Conservation (phyloP, 163 green algal genomes). For the Picocystis sp. region DNA sequence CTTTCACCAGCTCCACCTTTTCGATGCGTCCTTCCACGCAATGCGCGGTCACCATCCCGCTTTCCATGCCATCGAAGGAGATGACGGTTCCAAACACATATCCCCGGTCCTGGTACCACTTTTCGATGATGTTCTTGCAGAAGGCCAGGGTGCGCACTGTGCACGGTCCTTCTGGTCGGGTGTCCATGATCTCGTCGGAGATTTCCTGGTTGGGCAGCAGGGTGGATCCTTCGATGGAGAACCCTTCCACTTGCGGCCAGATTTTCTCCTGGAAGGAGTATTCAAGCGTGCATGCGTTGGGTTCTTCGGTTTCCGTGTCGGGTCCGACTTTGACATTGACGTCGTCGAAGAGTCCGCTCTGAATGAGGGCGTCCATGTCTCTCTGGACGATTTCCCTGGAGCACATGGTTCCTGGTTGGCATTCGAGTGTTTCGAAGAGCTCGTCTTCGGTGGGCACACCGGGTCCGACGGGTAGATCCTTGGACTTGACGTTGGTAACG, state of each 20-base stretch:
- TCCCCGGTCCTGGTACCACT: slow-evolving; percentile 69
- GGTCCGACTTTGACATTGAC: slow-evolving; percentile 20
- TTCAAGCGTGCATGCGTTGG: slow-evolving; percentile 24
- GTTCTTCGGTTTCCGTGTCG: slow-evolving; percentile 20
- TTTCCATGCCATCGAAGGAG: slow-evolving; percentile 77
- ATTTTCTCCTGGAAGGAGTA: slow-evolving; percentile 40
- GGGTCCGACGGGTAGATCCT: slow-evolving; percentile 28
- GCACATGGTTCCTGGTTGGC: slow-evolving; percentile 36
- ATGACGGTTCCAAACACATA: slow-evolving; percentile 38
- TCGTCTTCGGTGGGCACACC: slow-evolving; percentile 27
- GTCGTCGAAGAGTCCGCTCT: slow-evolving; percentile 34
- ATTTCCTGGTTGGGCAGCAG: slow-evolving; percentile 35
- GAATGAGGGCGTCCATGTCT: slow-evolving; percentile 32
- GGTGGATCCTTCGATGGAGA: slow-evolving; percentile 45
- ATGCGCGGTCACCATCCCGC: slow-evolving; percentile 34
- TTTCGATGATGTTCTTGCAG: slow-evolving; percentile 25
- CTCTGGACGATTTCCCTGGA: slow-evolving; percentile 38
- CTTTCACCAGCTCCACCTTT: slow-evolving; percentile 25
- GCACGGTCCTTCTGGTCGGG: slow-evolving; percentile 3
- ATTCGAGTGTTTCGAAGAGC: slow-evolving; percentile 38
- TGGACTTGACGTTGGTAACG: slow-evolving; percentile 32
- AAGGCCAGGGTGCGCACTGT: slow-evolving; percentile 3
- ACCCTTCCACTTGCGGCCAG: slow-evolving; percentile 19
- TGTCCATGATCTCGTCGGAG: slow-evolving; percentile 8
- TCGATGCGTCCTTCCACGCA: slow-evolving; percentile 33